Conservation (phyloP, 2,329 filamentous ascomycete genomes). For the Calonectria pauciramosa region DNA sequence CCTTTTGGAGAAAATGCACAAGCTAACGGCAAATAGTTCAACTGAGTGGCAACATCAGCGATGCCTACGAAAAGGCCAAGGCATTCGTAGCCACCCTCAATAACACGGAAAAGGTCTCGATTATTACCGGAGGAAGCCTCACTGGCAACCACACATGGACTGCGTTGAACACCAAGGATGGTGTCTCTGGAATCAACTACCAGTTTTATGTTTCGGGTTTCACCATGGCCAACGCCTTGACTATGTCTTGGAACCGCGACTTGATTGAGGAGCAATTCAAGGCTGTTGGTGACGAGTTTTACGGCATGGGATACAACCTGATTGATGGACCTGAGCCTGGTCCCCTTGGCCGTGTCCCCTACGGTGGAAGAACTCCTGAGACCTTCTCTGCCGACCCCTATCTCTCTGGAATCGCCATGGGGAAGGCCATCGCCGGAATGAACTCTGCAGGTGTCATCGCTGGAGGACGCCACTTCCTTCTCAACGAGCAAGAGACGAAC, state of each 20-base stretch:
- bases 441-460: conserved; percentile 57
- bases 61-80: conserved; percentile 17
- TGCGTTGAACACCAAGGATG: conserved; percentile 10
- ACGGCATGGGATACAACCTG: conserved; percentile 16
- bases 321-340: conserved; percentile 11
- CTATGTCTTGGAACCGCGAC: conserved; percentile 14
- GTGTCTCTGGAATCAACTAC: conserved; percentile 15
- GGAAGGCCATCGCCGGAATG: conserved; percentile 80
- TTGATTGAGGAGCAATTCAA: conserved; percentile 9
- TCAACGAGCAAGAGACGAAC: conserved; percentile 8
- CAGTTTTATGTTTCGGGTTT: conserved; percentile 18
- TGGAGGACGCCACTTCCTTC: conserved; percentile 1
- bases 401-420: conserved; percentile 82
- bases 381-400: conserved; percentile 89
- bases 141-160: conserved; percentile 14
- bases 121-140: conserved; percentile 3
- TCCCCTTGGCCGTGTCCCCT: conserved; percentile 6
- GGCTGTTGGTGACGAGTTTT: conserved; percentile 13
- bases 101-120: conserved; percentile 16
- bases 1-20: neutral
- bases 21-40: neutral
- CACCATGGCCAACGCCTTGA: conserved; percentile 16
- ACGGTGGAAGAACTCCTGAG: conserved; percentile 89
- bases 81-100: conserved; percentile 8
- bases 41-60: neutral